A percentile compares a stretch with the other conserved stretches of the same genome.
These are phyloP conservation scores for Noccaea caerulescens DNA, from an alignment of 345 rosid species.

Conservation along the genomic window DNA sequence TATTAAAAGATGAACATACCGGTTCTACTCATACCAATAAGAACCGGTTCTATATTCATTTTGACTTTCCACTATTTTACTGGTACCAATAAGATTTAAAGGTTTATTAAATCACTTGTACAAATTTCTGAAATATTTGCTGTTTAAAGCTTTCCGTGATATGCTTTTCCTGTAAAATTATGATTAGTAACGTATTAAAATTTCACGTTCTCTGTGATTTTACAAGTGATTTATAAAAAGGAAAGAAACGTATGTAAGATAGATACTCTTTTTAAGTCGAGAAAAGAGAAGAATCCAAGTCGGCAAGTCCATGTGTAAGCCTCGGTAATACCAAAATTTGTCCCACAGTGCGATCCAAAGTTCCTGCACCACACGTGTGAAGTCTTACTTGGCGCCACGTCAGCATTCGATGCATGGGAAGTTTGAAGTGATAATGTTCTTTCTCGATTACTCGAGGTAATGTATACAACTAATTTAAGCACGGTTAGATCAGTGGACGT, in stretches of 20 bases:
- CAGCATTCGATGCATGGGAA: slow-evolving; percentile 35
- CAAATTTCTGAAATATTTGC: background rate
- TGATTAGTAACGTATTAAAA: slow-evolving; percentile 17
- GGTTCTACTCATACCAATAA: slow-evolving; percentile 20
- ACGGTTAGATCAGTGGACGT: background rate
- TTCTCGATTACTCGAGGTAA: background rate
- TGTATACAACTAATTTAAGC: background rate
- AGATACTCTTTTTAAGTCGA: slow-evolving; percentile 22
- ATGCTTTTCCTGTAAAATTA: background rate
- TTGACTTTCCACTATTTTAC: too few species aligned
- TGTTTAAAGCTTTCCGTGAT: background rate
- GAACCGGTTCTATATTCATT: background rate
- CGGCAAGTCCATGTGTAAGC: slow-evolving; percentile 41
- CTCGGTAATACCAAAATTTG: slow-evolving; percentile 39
- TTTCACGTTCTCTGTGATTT: background rate
- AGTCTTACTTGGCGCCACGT: slow-evolving; percentile 39
- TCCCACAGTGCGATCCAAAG: slow-evolving; percentile 37
- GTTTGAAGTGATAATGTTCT: background rate
- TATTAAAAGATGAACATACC: background rate
- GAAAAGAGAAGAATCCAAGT: slow-evolving; percentile 42
- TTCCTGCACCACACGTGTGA: slow-evolving; percentile 40
- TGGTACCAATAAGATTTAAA: background rate
- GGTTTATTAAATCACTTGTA: too few species aligned
- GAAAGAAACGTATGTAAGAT: slow-evolving; percentile 20
- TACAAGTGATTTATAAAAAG: background rate